These are phyloP conservation scores for Capronia epimyces DNA, from an alignment of 2,329 filamentous ascomycete species.

Conservation along the genomic window DNA sequence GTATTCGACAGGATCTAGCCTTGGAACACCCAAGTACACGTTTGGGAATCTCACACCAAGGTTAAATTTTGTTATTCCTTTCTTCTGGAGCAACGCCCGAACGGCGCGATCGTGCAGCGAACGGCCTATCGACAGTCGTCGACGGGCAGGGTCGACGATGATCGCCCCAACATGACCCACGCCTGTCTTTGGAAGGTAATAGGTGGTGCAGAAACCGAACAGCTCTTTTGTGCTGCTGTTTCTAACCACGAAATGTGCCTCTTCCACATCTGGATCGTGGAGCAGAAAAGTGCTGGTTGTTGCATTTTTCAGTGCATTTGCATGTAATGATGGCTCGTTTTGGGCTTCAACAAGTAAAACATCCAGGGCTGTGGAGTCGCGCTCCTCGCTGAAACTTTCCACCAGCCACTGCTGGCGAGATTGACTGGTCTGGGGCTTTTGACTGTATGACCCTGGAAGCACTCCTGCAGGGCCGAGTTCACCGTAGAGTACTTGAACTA, in stretches of 20 bases:
- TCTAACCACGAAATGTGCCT: conserved; percentile 84
- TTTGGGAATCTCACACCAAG: conserved; percentile 74
- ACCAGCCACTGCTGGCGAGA: conserved; percentile 95
- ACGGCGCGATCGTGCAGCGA: conserved; percentile 83
- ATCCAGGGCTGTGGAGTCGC: conserved; percentile 68
- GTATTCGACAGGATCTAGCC: conserved; percentile 55
- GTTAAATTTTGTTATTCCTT: conserved; percentile 71
- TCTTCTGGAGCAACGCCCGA: conserved; percentile 64
- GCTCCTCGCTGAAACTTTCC: conserved; percentile 74
- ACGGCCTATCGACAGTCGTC: conserved; percentile 83
- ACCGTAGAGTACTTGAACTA: conserved; percentile 78
- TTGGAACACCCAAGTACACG: conserved; percentile 81
- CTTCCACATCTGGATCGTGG: conserved; percentile 63
- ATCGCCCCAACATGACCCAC: conserved; percentile 75
- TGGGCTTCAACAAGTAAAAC: conserved; percentile 67
- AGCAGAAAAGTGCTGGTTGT: conserved; percentile 72
- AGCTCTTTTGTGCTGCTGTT: conserved; percentile 88
- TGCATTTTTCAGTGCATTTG: conserved; percentile 52
- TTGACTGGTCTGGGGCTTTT: conserved; percentile 66
- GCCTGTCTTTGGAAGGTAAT: conserved; percentile 64
- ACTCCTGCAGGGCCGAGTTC: conserved; percentile 56
- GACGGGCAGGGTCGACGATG: conserved; percentile 81
- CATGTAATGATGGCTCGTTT: conserved; percentile 46
- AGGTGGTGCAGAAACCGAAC: conserved; percentile 89
- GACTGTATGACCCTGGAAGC: conserved; percentile 67